Base-by-base conservation (phyloP, 2,329 filamentous ascomycete genomes). In the Ceratocystis smalleyi region DNA sequence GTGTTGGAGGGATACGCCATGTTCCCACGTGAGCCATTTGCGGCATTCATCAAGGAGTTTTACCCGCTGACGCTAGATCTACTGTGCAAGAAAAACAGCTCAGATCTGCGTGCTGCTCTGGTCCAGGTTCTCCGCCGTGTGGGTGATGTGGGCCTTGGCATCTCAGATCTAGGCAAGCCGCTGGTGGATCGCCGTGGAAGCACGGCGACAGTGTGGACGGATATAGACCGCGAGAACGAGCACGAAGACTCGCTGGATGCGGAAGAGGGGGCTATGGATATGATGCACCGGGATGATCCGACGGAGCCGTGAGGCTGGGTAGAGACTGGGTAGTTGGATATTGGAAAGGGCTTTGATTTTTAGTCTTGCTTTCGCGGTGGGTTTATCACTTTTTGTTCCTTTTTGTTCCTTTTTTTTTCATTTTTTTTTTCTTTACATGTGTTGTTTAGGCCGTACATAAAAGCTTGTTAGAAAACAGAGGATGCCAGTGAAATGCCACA, bases 1-100 rank as follows among this genome's bases (percentile, higher is more conserved):
- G 94, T 99, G 7, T 79, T 99, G 8, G 92, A 99, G 71, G 94
- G 94, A 1, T 97, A 92, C 73, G 85, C 86, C 0, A 86, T 84
- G 5, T 96, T 97, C 76, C 88, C 90, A 0, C 80, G 83, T 19
- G 81, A 85, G 27, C 88, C 89, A 54, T 99, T 99, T 70, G 82
- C 83, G 63, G 84, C 85, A 65, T 86, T 97, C 70, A 81, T 96
- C 6, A 79, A 83, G 57, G 84, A 84, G 2, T 97, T 99, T 74
- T 96, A 96, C 71, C 90, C 91, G 2, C 77, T 96, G 17, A 83
- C 85, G 3, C 84, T 97, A 0, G 91, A 95, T 63, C 77, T 99
- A 17, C 78, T 99, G 64, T 83, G 81, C 67, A 88, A 89, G 67
- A 92, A 97, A 68, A 80, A 96, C 69, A 89, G 85, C 10, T 73